Conservation (phyloP, 768 basidiomycete species). For the Leccinellum albellum region DNA sequence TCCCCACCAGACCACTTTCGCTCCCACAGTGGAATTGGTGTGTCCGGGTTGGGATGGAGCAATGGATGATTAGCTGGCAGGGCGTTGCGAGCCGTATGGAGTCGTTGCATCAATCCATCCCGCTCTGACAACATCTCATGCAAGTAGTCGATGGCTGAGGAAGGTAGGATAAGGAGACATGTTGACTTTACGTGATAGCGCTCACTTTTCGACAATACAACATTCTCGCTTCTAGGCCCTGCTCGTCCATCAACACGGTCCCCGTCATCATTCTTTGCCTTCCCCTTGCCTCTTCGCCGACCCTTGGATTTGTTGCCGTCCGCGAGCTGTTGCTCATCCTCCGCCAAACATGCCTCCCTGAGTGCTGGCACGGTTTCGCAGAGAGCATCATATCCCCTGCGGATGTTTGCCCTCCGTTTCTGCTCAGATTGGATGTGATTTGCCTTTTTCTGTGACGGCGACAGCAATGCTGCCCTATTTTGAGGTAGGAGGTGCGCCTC, state of each 20-base stretch:
- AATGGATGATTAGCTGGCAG: constrained; percentile 63
- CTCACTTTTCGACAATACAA: constrained; percentile 85
- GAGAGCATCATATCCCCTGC: constrained; percentile 83
- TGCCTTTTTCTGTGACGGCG: constrained; percentile 84
- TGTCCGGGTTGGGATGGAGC: constrained; percentile 30
- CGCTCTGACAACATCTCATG: constrained; percentile 61
- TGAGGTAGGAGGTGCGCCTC: constrained; percentile 13
- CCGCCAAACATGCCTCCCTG: constrained; percentile 72
- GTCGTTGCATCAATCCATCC: constrained; percentile 50
- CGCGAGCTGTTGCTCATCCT: constrained; percentile 51
- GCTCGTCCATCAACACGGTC: constrained; percentile 79
- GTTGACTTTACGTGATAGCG: neutral
- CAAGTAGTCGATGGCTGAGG: constrained; percentile 81
- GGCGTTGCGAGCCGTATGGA: constrained; percentile 53
- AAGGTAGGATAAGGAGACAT: constrained; percentile 1
- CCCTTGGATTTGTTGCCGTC: constrained; percentile 33
- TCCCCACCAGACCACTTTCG: constrained; percentile 80
- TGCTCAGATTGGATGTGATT: constrained; percentile 95
- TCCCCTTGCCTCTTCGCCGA: constrained; percentile 36
- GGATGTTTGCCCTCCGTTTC: constrained; percentile 88
- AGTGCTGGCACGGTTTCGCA: constrained; percentile 82
- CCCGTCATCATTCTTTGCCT: constrained; percentile 44
- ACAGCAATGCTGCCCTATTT: constrained; percentile 44
- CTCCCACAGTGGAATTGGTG: constrained; percentile 62
- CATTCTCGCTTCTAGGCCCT: constrained; percentile 87